phyloP scores from a whole-genome alignment of 2,329 filamentous ascomycete species.

The Cercospora zeina region DNA sequence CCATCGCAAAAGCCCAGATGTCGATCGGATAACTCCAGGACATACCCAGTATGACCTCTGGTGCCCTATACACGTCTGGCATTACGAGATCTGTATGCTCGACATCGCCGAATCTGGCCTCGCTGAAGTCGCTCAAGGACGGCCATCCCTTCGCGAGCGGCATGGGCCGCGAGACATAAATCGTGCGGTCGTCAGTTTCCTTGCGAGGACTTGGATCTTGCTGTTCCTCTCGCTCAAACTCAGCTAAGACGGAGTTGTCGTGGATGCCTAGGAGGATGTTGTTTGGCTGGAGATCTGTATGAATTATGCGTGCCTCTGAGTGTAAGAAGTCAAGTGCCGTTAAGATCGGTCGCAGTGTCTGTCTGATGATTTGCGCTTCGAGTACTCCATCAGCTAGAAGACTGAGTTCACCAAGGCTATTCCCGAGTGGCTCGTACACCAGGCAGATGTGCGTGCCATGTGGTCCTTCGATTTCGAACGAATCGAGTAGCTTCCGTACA shows the following conservation, averaged over 20 bases:
- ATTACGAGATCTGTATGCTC: slow-evolving; percentile 39
- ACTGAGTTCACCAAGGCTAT: slow-evolving; percentile 43
- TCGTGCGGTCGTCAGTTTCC: slow-evolving; percentile 30
- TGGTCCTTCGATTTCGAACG: slow-evolving; percentile 40
- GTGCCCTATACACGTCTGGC: slow-evolving; percentile 43
- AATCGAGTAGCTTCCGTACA: slow-evolving; percentile 42
- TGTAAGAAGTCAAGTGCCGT: slow-evolving; percentile 35
- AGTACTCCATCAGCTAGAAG: neutral
- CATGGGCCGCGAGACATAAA: slow-evolving; percentile 41
- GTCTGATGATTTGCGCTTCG: slow-evolving; percentile 27
- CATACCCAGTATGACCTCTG: slow-evolving; percentile 43
- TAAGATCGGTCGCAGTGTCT: slow-evolving; percentile 27
- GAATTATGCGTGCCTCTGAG: slow-evolving; percentile 33
- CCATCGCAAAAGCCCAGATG: slow-evolving; percentile 44
- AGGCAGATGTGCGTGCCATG: slow-evolving; percentile 44
- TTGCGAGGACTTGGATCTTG: slow-evolving; percentile 40
- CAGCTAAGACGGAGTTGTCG: slow-evolving; percentile 38
- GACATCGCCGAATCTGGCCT: slow-evolving; percentile 41
- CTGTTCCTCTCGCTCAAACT: slow-evolving; percentile 40
- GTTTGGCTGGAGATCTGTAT: slow-evolving; percentile 44
- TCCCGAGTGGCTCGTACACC: slow-evolving; percentile 42
- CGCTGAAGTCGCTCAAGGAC: slow-evolving; percentile 42
- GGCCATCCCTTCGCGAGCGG: slow-evolving; percentile 39
- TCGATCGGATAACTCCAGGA: slow-evolving; percentile 43
- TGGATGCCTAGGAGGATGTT: slow-evolving; percentile 43